These are phyloP conservation scores for Aspergillus leporis DNA, from an alignment of 495 filamentous ascomycete genomes.

Conservation along the genomic window DNA sequence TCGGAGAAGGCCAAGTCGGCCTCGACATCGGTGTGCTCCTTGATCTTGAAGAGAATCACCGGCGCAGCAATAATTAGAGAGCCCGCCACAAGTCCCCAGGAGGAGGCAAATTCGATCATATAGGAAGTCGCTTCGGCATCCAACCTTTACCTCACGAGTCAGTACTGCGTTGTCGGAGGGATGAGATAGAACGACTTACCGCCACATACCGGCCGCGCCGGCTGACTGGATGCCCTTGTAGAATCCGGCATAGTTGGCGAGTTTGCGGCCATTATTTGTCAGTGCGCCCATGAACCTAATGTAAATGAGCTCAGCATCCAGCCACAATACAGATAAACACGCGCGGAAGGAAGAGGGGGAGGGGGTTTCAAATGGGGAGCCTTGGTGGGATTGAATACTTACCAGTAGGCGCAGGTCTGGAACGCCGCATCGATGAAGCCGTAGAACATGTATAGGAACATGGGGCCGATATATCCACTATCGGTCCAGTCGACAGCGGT, in stretches of 20 bases:
- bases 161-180: slow-evolving; percentile 2
- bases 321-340: too few species aligned
- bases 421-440: slow-evolving; percentile 87
- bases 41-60: slow-evolving; percentile 75
- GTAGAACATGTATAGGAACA: slow-evolving; percentile 93
- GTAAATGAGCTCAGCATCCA: background rate
- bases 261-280: slow-evolving; percentile 85
- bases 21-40: slow-evolving; percentile 69
- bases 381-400: slow-evolving; percentile 28
- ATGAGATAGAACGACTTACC: slow-evolving; percentile 32
- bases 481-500: slow-evolving; percentile 61
- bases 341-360: background rate
- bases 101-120: slow-evolving; percentile 60
- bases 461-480: slow-evolving; percentile 72
- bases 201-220: slow-evolving; percentile 84
- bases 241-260: slow-evolving; percentile 92
- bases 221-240: slow-evolving; percentile 97
- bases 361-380: too few species aligned
- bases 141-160: slow-evolving; percentile 39
- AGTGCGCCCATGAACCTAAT: slow-evolving; percentile 89
- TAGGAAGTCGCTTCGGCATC: slow-evolving; percentile 65
- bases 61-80: slow-evolving; percentile 73
- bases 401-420: slow-evolving; percentile 89
- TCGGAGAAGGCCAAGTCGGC: slow-evolving; percentile 82
- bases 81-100: slow-evolving; percentile 71